Evolutionary conservation across 2,329 filamentous ascomycete genomes (phyloP).

Genomic region (Fusarium nurragi): DNA sequence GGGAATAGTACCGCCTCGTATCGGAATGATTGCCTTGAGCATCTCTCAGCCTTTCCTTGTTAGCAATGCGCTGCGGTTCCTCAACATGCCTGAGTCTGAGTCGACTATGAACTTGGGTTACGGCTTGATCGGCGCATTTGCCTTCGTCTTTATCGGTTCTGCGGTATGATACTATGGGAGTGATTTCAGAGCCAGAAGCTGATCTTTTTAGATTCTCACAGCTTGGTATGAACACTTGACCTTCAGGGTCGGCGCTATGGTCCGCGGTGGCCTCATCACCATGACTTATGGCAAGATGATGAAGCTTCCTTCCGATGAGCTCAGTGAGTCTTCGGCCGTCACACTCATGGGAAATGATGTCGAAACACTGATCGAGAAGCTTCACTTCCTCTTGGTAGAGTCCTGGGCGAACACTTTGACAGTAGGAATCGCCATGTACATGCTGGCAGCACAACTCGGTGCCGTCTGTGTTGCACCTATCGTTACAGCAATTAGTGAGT

Average conservation of each 20-base stretch:
- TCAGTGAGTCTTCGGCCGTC: conserved; percentile 45
- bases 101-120: conserved; percentile 44
- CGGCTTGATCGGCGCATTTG: conserved; percentile 47
- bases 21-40: conserved; percentile 44
- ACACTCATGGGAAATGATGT: conserved; percentile 48
- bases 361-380: conserved; percentile 44
- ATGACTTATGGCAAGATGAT: conserved; percentile 47
- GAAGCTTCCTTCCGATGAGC: conserved; percentile 39
- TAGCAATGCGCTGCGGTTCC: conserved; percentile 43
- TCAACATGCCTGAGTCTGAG: conserved; percentile 40
- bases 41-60: conserved; percentile 48
- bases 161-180: conserved; percentile 30
- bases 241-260: conserved; percentile 45
- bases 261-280: conserved; percentile 46
- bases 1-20: conserved; percentile 41
- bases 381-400: conserved; percentile 45
- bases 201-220: conserved; percentile 24
- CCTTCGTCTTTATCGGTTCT: conserved; percentile 46
- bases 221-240: conserved; percentile 49
- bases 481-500: conserved; percentile 46
- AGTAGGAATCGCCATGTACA: conserved; percentile 46
- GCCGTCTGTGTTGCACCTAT: conserved; percentile 48
- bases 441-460: conserved; percentile 47
- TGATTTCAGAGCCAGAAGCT: not conserved
- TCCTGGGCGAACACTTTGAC: conserved; percentile 47